Evolutionary conservation across 2,329 filamentous ascomycete species (phyloP).

Genomic region (Simplicillium aogashimaense): DNA sequence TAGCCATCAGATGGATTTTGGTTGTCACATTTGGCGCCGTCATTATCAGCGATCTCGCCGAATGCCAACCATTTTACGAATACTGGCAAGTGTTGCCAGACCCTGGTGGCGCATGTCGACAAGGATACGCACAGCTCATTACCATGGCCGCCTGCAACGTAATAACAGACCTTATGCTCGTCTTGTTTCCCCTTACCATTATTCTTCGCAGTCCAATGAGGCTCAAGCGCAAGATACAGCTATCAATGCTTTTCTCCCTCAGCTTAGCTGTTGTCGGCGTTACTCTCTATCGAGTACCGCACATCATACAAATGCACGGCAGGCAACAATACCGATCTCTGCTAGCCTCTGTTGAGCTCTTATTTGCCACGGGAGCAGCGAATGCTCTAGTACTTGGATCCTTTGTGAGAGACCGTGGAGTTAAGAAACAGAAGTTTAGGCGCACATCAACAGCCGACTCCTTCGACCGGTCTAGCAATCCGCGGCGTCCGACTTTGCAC

Average conservation of each 20-base stretch:
- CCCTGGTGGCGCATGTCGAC: slow-evolving; percentile 74
- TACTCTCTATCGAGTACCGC: slow-evolving; percentile 71
- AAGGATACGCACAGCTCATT: slow-evolving; percentile 77
- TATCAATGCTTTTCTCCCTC: slow-evolving; percentile 73
- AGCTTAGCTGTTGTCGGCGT: slow-evolving; percentile 72
- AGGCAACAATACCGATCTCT: slow-evolving; percentile 82
- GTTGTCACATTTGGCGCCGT: slow-evolving; percentile 71
- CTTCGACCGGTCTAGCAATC: slow-evolving; percentile 34
- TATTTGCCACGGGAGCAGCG: slow-evolving; percentile 78
- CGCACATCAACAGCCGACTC: slow-evolving; percentile 54
- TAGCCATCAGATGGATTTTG: slow-evolving; percentile 66
- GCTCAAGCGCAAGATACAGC: slow-evolving; percentile 66
- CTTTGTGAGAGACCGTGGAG: slow-evolving; percentile 80
- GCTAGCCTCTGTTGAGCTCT: slow-evolving; percentile 79
- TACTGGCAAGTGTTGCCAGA: slow-evolving; percentile 82
- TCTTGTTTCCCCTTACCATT: slow-evolving; percentile 83
- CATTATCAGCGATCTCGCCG: slow-evolving; percentile 68
- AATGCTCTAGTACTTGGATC: slow-evolving; percentile 87
- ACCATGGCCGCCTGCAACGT: slow-evolving; percentile 88
- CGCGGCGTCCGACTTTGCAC: slow-evolving; percentile 40
- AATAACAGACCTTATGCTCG: slow-evolving; percentile 76
- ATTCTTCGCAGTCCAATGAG: slow-evolving; percentile 72
- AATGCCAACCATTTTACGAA: slow-evolving; percentile 67
- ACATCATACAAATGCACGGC: slow-evolving; percentile 61
- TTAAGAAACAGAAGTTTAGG: slow-evolving; percentile 82